phyloP scores from a whole-genome alignment of 2,329 filamentous ascomycete genomes.

The Stagonosporopsis rhizophila region DNA sequence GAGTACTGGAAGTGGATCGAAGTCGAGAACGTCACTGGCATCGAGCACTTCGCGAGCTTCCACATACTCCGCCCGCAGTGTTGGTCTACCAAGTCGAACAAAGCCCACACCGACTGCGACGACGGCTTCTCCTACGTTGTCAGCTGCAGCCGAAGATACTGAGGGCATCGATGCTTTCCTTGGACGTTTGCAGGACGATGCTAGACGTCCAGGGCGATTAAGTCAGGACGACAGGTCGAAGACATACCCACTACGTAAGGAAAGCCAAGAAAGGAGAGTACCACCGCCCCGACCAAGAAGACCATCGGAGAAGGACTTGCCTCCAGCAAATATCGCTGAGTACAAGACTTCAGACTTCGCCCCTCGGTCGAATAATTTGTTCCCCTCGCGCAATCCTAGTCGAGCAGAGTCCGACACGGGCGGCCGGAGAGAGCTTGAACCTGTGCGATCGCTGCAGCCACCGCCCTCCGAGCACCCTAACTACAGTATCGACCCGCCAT shows the following conservation, averaged over 20 bases:
- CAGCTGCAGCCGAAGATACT: conserved; percentile 28
- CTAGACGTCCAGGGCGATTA: conserved; percentile 25
- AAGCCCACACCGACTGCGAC: conserved; percentile 20
- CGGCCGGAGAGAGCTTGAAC: conserved; percentile 8
- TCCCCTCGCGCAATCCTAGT: conserved; percentile 36
- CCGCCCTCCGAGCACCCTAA: conserved; percentile 29
- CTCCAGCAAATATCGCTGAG: conserved; percentile 29
- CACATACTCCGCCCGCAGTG: conserved; percentile 38
- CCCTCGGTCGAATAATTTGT: conserved; percentile 28
- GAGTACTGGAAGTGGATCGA: conserved; percentile 37
- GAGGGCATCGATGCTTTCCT: conserved; percentile 51
- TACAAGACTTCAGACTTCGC: conserved; percentile 27
- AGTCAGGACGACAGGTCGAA: conserved; percentile 27
- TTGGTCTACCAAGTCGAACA: conserved; percentile 34
- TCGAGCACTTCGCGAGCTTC: conserved; percentile 44
- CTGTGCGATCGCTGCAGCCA: conserved; percentile 26
- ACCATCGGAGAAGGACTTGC: conserved; percentile 39
- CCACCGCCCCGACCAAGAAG: conserved; percentile 33
- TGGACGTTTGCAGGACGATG: conserved; percentile 46
- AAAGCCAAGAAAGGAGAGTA: conserved; percentile 28
- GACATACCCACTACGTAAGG: conserved; percentile 32
- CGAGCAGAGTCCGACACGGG: conserved; percentile 27
- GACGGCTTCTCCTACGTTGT: conserved; percentile 26
- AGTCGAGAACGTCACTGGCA: conserved; percentile 36
- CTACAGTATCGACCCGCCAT: conserved; percentile 30